Conservation (phyloP, 129 eudicot genomes). For the Heracleum sosnowskyi region DNA sequence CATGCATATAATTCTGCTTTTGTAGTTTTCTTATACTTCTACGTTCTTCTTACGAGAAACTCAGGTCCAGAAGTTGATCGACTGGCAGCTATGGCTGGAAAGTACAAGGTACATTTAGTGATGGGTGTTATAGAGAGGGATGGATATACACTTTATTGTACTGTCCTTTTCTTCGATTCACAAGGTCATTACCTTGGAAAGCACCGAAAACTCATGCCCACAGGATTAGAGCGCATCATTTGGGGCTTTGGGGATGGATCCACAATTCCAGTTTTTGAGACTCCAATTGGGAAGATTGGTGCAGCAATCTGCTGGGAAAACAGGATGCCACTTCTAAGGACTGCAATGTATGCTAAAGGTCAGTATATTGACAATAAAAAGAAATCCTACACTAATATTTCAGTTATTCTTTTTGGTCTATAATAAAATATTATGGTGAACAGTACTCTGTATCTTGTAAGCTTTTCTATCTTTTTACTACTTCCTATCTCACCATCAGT, state of each 20-base stretch:
- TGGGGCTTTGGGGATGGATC: conserved; percentile 99
- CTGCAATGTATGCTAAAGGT: conserved; percentile 98
- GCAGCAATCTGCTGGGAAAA: conserved; percentile 99
- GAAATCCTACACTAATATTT: not conserved
- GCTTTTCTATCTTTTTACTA: not conserved
- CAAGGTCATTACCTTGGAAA: conserved; percentile 91
- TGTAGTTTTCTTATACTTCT: not conserved
- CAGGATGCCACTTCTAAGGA: conserved; percentile 86
- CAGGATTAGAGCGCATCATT: conserved; percentile 81
- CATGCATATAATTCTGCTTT: not conserved
- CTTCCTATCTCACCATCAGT: not conserved
- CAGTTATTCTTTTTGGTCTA: not conserved
- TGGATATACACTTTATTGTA: conserved; percentile 80
- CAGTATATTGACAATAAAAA: not conserved
- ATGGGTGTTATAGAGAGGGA: conserved; percentile 97
- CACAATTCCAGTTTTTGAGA: conserved; percentile 76
- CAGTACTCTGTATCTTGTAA: not conserved
- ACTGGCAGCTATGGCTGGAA: conserved; percentile 95
- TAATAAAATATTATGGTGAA: too few species aligned
- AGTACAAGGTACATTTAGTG: conserved; percentile 68
- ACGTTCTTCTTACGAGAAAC: not conserved
- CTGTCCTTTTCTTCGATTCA: conserved; percentile 72
- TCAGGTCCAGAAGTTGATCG: conserved; percentile 96
- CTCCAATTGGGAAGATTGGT: conserved; percentile 88
- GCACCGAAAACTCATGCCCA: conserved; percentile 91